Conservation (phyloP, 805 yeast genomes). For the Candida corydali region DNA sequence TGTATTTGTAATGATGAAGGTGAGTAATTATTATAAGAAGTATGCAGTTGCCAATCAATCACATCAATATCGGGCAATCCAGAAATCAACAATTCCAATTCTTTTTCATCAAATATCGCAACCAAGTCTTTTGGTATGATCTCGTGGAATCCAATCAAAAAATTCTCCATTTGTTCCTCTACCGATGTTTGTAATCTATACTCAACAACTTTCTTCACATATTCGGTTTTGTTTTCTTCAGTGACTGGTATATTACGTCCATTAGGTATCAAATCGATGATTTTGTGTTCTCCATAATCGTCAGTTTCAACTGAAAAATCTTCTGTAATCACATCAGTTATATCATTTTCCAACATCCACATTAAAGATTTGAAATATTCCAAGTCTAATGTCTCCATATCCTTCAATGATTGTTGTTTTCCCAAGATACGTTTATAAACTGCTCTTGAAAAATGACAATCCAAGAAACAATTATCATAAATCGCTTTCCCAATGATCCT, state of each 20-base stretch:
- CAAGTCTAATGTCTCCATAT: slow-evolving; percentile 89
- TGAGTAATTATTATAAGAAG: slow-evolving; percentile 76
- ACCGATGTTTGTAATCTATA: slow-evolving; percentile 81
- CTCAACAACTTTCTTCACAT: slow-evolving; percentile 81
- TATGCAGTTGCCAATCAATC: slow-evolving; percentile 90
- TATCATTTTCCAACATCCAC: slow-evolving; percentile 97
- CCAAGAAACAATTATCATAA: slow-evolving; percentile 77
- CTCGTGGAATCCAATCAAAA: slow-evolving; percentile 84
- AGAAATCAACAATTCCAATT: slow-evolving; percentile 83
- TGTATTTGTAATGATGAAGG: slow-evolving; percentile 81
- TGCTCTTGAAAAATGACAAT: slow-evolving; percentile 92
- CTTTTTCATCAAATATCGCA: slow-evolving; percentile 91
- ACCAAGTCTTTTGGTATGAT: slow-evolving; percentile 81
- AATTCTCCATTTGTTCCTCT: slow-evolving; percentile 80
- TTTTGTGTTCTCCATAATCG: slow-evolving; percentile 86
- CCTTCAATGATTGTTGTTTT: slow-evolving; percentile 76
- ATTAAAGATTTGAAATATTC: slow-evolving; percentile 87
- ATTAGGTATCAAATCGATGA: slow-evolving; percentile 74
- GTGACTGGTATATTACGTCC: slow-evolving; percentile 86
- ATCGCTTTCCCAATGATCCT: slow-evolving; percentile 92
- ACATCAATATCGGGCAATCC: slow-evolving; percentile 97
- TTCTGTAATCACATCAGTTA: slow-evolving; percentile 91
- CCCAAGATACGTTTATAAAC: slow-evolving; percentile 87
- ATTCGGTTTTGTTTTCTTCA: slow-evolving; percentile 85
- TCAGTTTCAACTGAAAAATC: slow-evolving; percentile 91